A percentile compares a stretch with the other conserved stretches of the same genome.
These are phyloP conservation scores for Paramecium octaurelia DNA, from an alignment of 73 alveolate species.

Conservation along the genomic window DNA sequence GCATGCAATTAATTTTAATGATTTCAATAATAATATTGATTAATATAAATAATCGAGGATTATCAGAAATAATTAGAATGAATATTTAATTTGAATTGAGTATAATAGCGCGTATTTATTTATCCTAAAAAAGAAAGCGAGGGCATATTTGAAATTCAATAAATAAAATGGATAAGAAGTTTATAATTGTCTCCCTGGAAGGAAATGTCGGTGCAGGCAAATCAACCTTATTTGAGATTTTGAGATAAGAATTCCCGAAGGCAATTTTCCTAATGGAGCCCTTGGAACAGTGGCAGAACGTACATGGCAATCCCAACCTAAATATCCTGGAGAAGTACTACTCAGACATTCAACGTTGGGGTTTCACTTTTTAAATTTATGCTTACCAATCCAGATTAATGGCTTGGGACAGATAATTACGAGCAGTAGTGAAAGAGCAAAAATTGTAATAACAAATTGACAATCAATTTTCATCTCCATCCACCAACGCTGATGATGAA, in stretches of 20 bases:
- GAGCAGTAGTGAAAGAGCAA: not conserved
- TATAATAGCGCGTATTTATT: not conserved
- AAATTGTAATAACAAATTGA: not conserved
- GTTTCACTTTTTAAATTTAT: slow-evolving; percentile 30
- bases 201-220: slow-evolving; percentile 50
- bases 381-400: slow-evolving; percentile 24
- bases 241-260: not conserved
- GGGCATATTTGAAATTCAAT: not conserved
- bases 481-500: not conserved
- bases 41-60: not conserved
- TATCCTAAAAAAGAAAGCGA: not conserved
- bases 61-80: not conserved
- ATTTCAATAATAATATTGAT: not conserved
- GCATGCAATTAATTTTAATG: not conserved
- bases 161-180: not conserved
- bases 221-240: not conserved
- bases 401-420: slow-evolving; percentile 33
- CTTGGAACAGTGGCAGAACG: not conserved
- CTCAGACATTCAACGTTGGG: slow-evolving; percentile 16
- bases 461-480: not conserved
- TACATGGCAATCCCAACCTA: not conserved
- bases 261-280: slow-evolving; percentile 27
- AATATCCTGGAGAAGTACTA: slow-evolving; percentile 34
- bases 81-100: not conserved
- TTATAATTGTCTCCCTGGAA: not conserved